Base-by-base conservation (phyloP, 2,329 filamentous ascomycete species). In the Ceratocystis albifundus region DNA sequence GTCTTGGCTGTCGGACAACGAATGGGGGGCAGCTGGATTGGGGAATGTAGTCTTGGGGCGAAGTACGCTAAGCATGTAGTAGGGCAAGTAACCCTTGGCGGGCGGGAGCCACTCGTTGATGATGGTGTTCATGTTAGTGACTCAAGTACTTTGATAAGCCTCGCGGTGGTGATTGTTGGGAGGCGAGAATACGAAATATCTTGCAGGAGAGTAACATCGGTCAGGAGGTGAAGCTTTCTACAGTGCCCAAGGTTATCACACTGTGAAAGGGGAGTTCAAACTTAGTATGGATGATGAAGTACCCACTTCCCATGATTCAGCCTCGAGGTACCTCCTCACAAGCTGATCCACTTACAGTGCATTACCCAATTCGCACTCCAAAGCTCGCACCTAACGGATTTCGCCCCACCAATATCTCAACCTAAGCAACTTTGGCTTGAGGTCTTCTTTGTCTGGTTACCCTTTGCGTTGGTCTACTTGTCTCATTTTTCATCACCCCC, bases 11-110 rank as follows among this genome's bases (percentile, higher is more conserved):
- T 41, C 10, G 4, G 36, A 41, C 10, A 41, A 41, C 12, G 36
- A 12, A 41, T 41, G 36, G 36, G 36, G 36, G 3, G 12, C 10
- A 32, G 30, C 30, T 32, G 50, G 12, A 7, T 2, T n/a, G 22
- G 20, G 48, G 44, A 20, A 50, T 20, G 48, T 50, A 50, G 4
- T 10, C 48, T 50, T 50, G 17, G 46, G 8, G 46, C 2, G 46
- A 20, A 48, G 46, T 76, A 84, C 82, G 61, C 82, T 71, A 65
- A 84, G 75, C 74, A 85, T 82, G 72, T 84, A 85, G 70, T 83
- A 84, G 28, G 83, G 83, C 67, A 85, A 71, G 68, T 81, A 76
- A 68, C 83, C 83, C 71, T 83, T 78, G 61, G 78, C 76, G 1
- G 74, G 72, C 2, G 82, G 81, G 30, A 82, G 75, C 25, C 74